Evolutionary conservation across 306 rosid genomes (phyloP).

Genomic region (Elaeagnus macrophylla): DNA sequence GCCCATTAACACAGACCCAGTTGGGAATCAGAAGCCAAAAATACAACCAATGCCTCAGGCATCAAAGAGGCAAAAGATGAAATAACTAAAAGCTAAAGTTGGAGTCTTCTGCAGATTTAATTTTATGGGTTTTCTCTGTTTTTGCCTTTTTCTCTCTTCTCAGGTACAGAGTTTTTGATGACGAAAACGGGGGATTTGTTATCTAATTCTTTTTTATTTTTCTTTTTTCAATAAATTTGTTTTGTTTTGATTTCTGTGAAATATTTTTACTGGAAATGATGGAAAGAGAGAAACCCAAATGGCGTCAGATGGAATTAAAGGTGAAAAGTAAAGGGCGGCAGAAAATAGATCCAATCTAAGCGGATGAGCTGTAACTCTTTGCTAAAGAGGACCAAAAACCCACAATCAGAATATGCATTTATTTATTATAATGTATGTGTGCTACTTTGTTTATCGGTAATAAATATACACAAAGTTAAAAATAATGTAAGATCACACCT

Average conservation of each 20-base stretch:
- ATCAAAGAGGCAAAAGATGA: slow-evolving; percentile 14
- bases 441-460: no score
- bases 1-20: slow-evolving; percentile 55
- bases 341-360: slow-evolving; percentile 60
- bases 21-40: slow-evolving; percentile 10
- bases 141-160: background rate
- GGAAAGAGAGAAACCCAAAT: slow-evolving; percentile 26
- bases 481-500: no score
- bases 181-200: background rate
- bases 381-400: slow-evolving; percentile 22
- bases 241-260: slow-evolving; percentile 13
- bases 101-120: slow-evolving; percentile 2
- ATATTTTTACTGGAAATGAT: slow-evolving; percentile 32
- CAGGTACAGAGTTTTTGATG: background rate
- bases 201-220: background rate
- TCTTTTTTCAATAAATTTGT: background rate
- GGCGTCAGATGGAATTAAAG: slow-evolving; percentile 37
- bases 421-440: background rate
- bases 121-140: slow-evolving; percentile 14
- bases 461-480: no score
- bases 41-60: slow-evolving; percentile 30
- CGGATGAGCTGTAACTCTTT: slow-evolving; percentile 52
- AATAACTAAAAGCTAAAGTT: slow-evolving; percentile 7
- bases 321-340: slow-evolving; percentile 23
- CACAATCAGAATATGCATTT: background rate